Evolutionary conservation across 2,329 filamentous ascomycete genomes (phyloP).

Genomic region (Ceratocystis papillata): DNA sequence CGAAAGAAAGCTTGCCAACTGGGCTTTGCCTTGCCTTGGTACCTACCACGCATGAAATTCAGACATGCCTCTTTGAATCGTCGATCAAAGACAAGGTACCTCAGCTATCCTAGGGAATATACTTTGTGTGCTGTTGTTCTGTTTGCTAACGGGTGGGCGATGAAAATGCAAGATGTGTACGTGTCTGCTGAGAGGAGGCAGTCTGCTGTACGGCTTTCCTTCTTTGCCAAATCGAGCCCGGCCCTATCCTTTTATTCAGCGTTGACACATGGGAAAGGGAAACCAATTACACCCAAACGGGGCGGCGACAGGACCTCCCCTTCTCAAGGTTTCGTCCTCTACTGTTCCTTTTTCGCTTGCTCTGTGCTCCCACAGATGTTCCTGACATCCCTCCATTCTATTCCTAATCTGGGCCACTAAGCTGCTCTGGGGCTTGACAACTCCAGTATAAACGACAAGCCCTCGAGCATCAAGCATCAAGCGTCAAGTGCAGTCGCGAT

Average conservation of each 20-base stretch:
- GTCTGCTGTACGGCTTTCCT: neutral
- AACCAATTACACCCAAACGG: neutral
- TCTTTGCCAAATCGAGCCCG: neutral
- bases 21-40: neutral
- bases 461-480: neutral
- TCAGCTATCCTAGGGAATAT: neutral
- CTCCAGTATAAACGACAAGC: neutral
- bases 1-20: neutral
- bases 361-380: conserved; percentile 13
- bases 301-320: neutral
- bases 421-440: neutral
- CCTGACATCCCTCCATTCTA: conserved; percentile 18
- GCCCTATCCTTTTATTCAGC: neutral
- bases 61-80: neutral
- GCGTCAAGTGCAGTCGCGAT: neutral
- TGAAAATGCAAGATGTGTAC: too few relatives aligned
- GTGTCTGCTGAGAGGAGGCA: neutral
- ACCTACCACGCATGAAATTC: conserved; percentile 4
- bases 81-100: conserved; percentile 11
- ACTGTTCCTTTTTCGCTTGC: conserved; percentile 10
- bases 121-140: neutral
- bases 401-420: conserved; percentile 18
- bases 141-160: neutral
- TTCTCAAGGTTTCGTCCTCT: neutral
- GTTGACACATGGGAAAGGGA: neutral